phyloP scores from a whole-genome alignment of 139 green algal species.

The Coelastrella sp. region DNA sequence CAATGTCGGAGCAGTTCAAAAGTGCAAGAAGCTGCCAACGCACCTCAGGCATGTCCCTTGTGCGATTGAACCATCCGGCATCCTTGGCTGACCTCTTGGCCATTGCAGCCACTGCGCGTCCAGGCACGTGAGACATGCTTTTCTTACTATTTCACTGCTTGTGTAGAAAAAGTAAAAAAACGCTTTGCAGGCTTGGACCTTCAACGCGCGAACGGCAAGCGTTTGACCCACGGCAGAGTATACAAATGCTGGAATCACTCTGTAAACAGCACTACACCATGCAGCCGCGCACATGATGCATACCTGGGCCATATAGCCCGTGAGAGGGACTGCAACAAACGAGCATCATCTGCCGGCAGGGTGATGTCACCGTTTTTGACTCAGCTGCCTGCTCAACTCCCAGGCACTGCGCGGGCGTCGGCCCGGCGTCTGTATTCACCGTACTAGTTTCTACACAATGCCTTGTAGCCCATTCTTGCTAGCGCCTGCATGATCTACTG shows the following conservation, averaged over 20 bases:
- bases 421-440: no score
- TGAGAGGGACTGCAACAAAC: not conserved
- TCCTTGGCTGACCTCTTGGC: not conserved
- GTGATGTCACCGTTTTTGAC: not conserved
- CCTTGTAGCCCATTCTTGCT: no score
- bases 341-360: not conserved
- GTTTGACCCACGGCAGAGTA: no score
- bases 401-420: not conserved
- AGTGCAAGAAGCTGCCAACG: not conserved
- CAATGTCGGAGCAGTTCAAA: not conserved
- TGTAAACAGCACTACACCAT: not conserved
- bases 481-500: no score
- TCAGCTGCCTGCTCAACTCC: not conserved
- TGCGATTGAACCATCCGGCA: not conserved
- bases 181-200: no score
- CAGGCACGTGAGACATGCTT: not conserved
- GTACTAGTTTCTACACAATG: no score
- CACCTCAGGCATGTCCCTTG: constrained; percentile 15
- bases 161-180: not conserved
- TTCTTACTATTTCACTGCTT: not conserved
- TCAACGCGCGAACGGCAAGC: no score
- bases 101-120: not conserved
- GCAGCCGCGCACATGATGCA: no score
- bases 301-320: no score
- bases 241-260: not conserved